A percentile compares a stretch with the other conserved stretches of the same genome.
Evolutionary conservation across 768 basidiomycete genomes (phyloP).

Genomic region (Boletus edulis): DNA sequence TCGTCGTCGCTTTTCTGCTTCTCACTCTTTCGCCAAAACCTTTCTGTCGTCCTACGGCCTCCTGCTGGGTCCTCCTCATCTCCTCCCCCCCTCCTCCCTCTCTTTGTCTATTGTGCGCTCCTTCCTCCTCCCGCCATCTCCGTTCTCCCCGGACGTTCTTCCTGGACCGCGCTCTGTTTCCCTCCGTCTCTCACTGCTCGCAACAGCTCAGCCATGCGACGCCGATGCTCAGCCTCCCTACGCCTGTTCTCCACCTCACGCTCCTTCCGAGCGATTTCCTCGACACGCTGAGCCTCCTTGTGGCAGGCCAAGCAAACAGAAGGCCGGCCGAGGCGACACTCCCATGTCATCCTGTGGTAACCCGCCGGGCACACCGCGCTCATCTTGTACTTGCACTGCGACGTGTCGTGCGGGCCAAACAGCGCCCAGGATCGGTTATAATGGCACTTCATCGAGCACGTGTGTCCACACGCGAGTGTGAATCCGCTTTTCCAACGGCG

Average conservation of each 20-base stretch:
- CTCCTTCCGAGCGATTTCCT: constrained; percentile 37
- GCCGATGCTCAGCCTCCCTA: constrained; percentile 42
- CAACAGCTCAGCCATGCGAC: constrained; percentile 39
- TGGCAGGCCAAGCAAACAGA: constrained; percentile 44
- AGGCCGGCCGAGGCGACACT: constrained; percentile 40
- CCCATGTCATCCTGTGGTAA: constrained; percentile 41
- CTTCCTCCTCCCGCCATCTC: constrained; percentile 9
- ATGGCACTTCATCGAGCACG: constrained; percentile 62
- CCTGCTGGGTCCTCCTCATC: neutral
- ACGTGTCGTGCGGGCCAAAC: constrained; percentile 15
- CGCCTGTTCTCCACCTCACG: constrained; percentile 38
- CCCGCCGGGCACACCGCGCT: constrained; percentile 37
- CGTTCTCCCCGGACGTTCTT: constrained; percentile 37
- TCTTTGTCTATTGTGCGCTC: neutral
- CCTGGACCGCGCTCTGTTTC: neutral
- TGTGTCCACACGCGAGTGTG: constrained; percentile 33
- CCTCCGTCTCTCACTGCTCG: constrained; percentile 2
- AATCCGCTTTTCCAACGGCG: constrained; percentile 1
- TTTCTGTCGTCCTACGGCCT: no score
- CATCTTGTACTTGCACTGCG: constrained; percentile 41
- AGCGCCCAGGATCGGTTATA: constrained; percentile 41
- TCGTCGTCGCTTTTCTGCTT: constrained; percentile 14
- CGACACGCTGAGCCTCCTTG: constrained; percentile 35
- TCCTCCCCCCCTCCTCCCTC: neutral
- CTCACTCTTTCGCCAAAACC: constrained; percentile 16